Base-by-base conservation (phyloP, 73 alveolate species). In the Effrenium voratum region DNA sequence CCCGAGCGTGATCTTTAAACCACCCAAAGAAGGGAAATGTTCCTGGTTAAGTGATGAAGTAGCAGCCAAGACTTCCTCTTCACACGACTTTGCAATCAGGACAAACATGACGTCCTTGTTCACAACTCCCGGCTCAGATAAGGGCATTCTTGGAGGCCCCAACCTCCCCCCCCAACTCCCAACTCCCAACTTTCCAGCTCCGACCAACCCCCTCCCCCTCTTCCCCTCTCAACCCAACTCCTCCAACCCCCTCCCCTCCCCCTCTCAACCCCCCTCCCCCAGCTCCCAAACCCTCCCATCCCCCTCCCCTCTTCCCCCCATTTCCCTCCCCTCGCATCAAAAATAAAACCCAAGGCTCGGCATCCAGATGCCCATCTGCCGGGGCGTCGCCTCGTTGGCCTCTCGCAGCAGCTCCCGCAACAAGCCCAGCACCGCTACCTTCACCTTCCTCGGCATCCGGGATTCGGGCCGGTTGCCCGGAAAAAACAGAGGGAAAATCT, bases 301-400 rank as follows among this genome's bases (percentile, higher is more conserved):
- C n/a, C n/a, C n/a, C n/a, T n/a, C n/a, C n/a, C n/a, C n/a, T n/a
- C n/a, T n/a, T 30, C 32, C 77, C 77, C 43, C 32, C 5, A 60
- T 22, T 36, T 36, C 73, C 3, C 0, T 0, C 1, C 41, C 43
- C 77, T 2, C 77, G 41, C 34, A 8, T 19, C 63, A 28, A 63
- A 63, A 30, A 34, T 10, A 36, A 30, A n/a, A 13, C 44, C 52
- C 75, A 30, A 66, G 96, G 49, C 41, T 73, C 96, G 96, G 96
- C 96, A 90, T 90, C 96, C 96, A 90, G 12, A 90, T 72, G 22
- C 96, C 96, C 52, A 79, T 47, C 86, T 90, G 96, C 96, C 86
- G 24, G 19, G 96, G 96, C 57, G 72, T 45, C 45, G n/a, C 66
- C 76, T 73, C 75, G 41, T 73, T 79, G 3, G 96, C 47, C 40